A percentile compares a stretch with the other conserved stretches of the same genome.
Conservation (phyloP, 495 filamentous ascomycete species). For the Penicillium arizonense region DNA sequence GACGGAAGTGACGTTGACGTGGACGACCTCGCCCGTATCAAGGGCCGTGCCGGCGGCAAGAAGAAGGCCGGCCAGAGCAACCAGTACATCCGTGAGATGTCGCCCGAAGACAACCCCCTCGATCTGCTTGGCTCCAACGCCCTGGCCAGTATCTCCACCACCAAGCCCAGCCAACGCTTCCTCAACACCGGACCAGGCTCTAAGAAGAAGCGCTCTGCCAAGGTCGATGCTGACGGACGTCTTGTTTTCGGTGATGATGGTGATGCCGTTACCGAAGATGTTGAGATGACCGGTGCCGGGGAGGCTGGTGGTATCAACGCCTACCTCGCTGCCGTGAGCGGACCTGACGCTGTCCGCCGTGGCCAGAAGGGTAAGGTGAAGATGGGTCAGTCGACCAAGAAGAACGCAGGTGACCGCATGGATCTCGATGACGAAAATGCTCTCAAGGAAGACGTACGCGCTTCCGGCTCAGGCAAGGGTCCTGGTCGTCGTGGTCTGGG, state of each 20-base stretch:
- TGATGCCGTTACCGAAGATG: constrained; percentile 41
- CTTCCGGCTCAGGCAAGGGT: constrained; percentile 15
- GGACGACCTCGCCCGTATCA: constrained; percentile 34
- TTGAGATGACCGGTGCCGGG: constrained; percentile 59
- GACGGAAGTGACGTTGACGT: constrained; percentile 55
- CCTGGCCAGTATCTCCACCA: constrained; percentile 88
- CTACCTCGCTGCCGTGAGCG: constrained; percentile 86
- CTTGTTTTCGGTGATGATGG: constrained; percentile 68
- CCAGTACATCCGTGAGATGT: constrained; percentile 86
- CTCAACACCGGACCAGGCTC: constrained; percentile 42
- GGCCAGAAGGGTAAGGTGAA: constrained; percentile 85
- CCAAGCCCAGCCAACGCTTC: constrained; percentile 65
- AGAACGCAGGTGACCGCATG: constrained; percentile 62
- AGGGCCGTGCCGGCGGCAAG: constrained; percentile 28
- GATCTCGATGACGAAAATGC: constrained; percentile 60
- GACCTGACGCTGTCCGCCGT: constrained; percentile 75
- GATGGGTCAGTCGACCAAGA: constrained; percentile 66
- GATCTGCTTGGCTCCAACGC: constrained; percentile 87
- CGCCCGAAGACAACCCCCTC: constrained; percentile 79
- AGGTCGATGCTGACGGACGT: constrained; percentile 82
- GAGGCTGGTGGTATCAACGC: constrained; percentile 69
- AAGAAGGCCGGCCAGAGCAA: constrained; percentile 51
- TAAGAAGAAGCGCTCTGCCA: constrained; percentile 55
- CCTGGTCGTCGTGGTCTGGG: constrained; percentile 45
- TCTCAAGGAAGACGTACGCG: constrained; percentile 25